Base-by-base conservation (phyloP, 257 asterid species). In the Solanum acaule region DNA sequence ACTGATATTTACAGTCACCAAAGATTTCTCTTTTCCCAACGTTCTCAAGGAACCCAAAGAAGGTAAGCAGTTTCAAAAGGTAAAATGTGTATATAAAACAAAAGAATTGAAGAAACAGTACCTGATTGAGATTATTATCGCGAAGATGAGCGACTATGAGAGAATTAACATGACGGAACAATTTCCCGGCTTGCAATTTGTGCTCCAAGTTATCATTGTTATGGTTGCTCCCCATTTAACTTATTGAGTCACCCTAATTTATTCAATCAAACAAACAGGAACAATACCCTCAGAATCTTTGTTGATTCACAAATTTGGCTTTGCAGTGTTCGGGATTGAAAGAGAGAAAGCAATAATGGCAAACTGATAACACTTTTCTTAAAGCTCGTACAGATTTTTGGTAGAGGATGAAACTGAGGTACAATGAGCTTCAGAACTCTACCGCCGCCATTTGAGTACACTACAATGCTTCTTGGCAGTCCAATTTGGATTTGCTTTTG, bases 81-180 rank as follows among this genome's bases (percentile, higher is more conserved):
- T 16, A 37, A 37, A 81, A 67, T 27, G 63, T 29, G 29, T 52
- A 1, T 16, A 86, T 29, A 10, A 42, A 78, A 67, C 29, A 2
- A 85, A 75, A 88, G 68, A 44, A 83, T 12, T 10, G 27, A 85
- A 49, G 61, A 22, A 86, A 3, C 31, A 22, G 12, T 63, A 94
- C 98, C 97, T 94, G 98, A 87, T 90, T 93, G 89, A 95, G 93
- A 92, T 95, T 94, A 88, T 88, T 91, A 91, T 93, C 94, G 37
- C 96, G 97, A 89, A 95, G 97, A 91, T 95, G 98, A 65, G 98
- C 94, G 73, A 95, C 96, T 59, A 95, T 92, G 34, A 94, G 95
- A 82, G 94, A 85, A 92, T 93, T 93, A 88, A 94, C 94, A 73
- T 94, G 94, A 86, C 98, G 94, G 88, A 91, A 92, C 27, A 94